phyloP scores from a whole-genome alignment of 1,284 basidiomycete species.

The Jaminaea rosea region DNA sequence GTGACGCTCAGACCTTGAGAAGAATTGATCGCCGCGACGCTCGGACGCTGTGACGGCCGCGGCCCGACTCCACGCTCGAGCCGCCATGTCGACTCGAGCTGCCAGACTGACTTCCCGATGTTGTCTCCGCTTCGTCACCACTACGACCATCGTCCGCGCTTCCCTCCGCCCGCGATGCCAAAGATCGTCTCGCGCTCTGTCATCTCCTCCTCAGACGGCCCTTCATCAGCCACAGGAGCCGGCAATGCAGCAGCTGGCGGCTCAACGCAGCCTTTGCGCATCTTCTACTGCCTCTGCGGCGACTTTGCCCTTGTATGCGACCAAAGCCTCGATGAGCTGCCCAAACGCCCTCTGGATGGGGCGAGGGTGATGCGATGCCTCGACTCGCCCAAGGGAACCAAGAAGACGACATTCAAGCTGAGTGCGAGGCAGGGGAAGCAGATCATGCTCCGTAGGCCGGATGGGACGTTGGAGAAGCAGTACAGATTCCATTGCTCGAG shows the following conservation, averaged over 20 bases:
- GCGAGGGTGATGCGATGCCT: constrained; percentile 27
- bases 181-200: neutral
- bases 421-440: constrained; percentile 31
- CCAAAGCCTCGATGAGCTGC: constrained; percentile 12
- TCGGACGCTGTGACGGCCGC: too few species aligned
- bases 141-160: neutral
- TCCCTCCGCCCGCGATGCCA: neutral
- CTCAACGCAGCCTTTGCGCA: neutral
- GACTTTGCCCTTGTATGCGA: constrained; percentile 40
- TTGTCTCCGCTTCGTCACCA: too few species aligned
- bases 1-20: too few species aligned
- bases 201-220: neutral
- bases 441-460: constrained; percentile 15
- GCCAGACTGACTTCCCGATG: too few species aligned
- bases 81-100: too few species aligned
- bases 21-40: too few species aligned
- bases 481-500: constrained; percentile 32
- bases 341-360: constrained; percentile 29
- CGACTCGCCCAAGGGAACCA: constrained; percentile 18
- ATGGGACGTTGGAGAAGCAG: constrained; percentile 29
- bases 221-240: too few species aligned
- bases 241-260: neutral
- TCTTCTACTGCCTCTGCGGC: constrained; percentile 44
- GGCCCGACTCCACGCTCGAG: too few species aligned
- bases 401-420: constrained; percentile 31